Evolutionary conservation across 768 basidiomycete species (phyloP).

Genomic region (Pilatotrama ljubarskyi): DNA sequence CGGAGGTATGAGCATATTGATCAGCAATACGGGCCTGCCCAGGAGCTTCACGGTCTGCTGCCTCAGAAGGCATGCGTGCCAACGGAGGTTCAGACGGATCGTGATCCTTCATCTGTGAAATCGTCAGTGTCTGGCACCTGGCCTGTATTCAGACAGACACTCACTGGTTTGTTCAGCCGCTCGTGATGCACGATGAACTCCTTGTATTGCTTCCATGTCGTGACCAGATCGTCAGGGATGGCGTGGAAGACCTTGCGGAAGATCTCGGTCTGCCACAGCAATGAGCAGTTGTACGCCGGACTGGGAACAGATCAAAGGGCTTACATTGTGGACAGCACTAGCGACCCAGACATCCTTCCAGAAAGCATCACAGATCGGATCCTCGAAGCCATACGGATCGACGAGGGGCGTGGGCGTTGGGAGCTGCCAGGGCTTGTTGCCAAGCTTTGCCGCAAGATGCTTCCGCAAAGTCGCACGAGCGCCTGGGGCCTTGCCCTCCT

Average conservation of each 20-base stretch:
- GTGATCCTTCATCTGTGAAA: slow-evolving; percentile 44
- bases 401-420: slow-evolving; percentile 70
- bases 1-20: slow-evolving; percentile 19
- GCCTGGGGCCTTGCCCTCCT: slow-evolving; percentile 50
- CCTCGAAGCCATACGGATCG: slow-evolving; percentile 78
- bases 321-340: slow-evolving; percentile 84
- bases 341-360: slow-evolving; percentile 92
- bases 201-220: slow-evolving; percentile 95
- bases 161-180: slow-evolving; percentile 66
- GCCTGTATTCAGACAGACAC: slow-evolving; percentile 24
- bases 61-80: slow-evolving; percentile 60
- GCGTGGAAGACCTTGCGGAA: slow-evolving; percentile 94
- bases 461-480: slow-evolving; percentile 55
- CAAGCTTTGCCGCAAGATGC: slow-evolving; percentile 52
- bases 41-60: slow-evolving; percentile 40
- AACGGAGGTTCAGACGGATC: slow-evolving; percentile 42
- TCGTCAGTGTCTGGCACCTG: background rate
- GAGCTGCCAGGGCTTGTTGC: slow-evolving; percentile 58
- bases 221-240: slow-evolving; percentile 88
- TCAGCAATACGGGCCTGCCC: slow-evolving; percentile 30
- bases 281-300: background rate
- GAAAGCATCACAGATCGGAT: slow-evolving; percentile 84
- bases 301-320: slow-evolving; percentile 30
- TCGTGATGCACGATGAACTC: slow-evolving; percentile 81
- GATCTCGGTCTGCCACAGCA: slow-evolving; percentile 75